Percentiles rank a stretch among this genome's conserved stretches.
phyloP scores from a whole-genome alignment of 352 stramenopile genomes.

The Halophytophthora batemanensis region DNA sequence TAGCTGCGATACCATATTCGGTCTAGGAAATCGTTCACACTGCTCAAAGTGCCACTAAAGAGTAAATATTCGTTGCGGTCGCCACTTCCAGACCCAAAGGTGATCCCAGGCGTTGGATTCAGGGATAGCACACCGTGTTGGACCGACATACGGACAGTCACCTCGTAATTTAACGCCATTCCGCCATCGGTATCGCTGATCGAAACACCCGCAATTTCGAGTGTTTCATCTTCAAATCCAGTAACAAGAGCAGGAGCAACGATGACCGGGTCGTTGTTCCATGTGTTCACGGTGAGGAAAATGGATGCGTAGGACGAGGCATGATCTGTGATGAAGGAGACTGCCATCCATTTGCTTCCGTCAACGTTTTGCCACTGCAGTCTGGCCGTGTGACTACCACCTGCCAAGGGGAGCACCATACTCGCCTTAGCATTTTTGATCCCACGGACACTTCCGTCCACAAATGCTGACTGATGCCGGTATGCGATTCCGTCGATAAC shows the following conservation, averaged over 20 bases:
- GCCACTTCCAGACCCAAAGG: slow-evolving; percentile 47
- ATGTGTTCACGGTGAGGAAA: slow-evolving; percentile 63
- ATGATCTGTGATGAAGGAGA: slow-evolving; percentile 72
- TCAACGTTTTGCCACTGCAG: slow-evolving; percentile 81
- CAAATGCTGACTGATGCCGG: slow-evolving; percentile 60
- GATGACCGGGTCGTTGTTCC: slow-evolving; percentile 70
- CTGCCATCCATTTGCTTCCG: slow-evolving; percentile 54
- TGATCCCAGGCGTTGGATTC: slow-evolving; percentile 56
- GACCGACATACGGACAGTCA: slow-evolving; percentile 55
- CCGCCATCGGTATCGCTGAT: slow-evolving; percentile 48
- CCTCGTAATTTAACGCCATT: slow-evolving; percentile 59
- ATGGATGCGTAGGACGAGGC: slow-evolving; percentile 63
- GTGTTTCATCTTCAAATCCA: slow-evolving; percentile 44
- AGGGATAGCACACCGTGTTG: slow-evolving; percentile 53
- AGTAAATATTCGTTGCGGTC: slow-evolving; percentile 52
- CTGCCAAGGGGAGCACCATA: slow-evolving; percentile 56
- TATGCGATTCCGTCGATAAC: slow-evolving; percentile 70
- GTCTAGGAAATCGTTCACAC: slow-evolving; percentile 54
- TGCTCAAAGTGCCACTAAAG: slow-evolving; percentile 57
- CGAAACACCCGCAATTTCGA: slow-evolving; percentile 37
- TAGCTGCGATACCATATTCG: slow-evolving; percentile 52
- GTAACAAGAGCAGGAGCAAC: slow-evolving; percentile 27
- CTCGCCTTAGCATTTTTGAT: slow-evolving; percentile 70
- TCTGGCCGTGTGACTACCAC: slow-evolving; percentile 55
- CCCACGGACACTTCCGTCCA: slow-evolving; percentile 61